A percentile compares a stretch with the other conserved stretches of the same genome.
phyloP scores from a whole-genome alignment of 495 filamentous ascomycete genomes.

The Trichoderma virens region DNA sequence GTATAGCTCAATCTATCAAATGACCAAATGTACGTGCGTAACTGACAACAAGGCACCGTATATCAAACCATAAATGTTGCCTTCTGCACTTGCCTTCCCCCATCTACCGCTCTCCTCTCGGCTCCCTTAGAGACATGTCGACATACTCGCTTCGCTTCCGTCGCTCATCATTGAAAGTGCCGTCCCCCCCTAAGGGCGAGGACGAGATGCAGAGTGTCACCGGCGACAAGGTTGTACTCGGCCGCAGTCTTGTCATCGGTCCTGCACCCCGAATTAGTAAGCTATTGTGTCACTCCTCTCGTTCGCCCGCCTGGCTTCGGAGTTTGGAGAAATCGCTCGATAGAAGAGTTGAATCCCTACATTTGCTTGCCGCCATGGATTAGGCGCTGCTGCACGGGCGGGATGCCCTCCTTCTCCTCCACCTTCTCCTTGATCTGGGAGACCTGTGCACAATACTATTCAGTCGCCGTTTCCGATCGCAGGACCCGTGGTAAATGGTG shows the following conservation, averaged over 20 bases:
- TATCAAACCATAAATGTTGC: neutral
- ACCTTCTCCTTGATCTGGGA: conserved; percentile 95
- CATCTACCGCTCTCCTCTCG: conserved; percentile 2
- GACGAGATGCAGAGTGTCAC: conserved; percentile 89
- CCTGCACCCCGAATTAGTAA: conserved; percentile 42
- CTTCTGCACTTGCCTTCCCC: neutral
- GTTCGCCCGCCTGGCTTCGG: neutral
- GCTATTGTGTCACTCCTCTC: neutral
- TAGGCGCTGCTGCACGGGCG: conserved; percentile 90
- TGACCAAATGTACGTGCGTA: neutral
- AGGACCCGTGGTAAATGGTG: neutral
- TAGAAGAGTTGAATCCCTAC: conserved; percentile 42
- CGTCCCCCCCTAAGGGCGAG: conserved; percentile 79
- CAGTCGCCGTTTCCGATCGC: neutral
- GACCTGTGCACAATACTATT: conserved; percentile 47
- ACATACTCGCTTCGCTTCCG: neutral
- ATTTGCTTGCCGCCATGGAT: conserved; percentile 98
- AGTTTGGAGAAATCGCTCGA: neutral
- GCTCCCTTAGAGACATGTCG: neutral
- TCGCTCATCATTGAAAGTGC: conserved; percentile 13
- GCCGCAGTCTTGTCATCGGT: conserved; percentile 79
- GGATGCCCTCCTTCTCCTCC: conserved; percentile 97
- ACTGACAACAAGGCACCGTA: neutral
- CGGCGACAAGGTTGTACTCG: conserved; percentile 86
- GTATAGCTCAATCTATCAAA: conserved; percentile 3